Conservation (phyloP, 331 rosid genomes). For the Malus hybrid region DNA sequence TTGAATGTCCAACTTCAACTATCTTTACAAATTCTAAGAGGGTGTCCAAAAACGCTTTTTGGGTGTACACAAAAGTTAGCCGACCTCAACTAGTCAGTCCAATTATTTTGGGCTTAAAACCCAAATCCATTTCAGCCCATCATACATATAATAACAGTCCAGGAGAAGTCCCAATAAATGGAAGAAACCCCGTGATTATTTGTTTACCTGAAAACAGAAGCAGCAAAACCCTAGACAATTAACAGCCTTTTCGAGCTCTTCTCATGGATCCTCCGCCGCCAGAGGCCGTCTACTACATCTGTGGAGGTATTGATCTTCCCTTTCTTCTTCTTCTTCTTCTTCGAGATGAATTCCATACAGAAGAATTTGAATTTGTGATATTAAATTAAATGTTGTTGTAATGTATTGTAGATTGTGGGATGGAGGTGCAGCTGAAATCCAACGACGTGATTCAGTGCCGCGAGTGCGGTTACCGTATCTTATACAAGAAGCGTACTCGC, state of each 20-base stretch:
- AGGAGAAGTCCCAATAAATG: too few species aligned
- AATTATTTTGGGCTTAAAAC: background rate
- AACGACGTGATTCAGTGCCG: conserved; percentile 97
- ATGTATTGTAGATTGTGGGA: conserved; percentile 61
- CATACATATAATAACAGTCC: too few species aligned
- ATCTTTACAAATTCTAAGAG: too few species aligned
- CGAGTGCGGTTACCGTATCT: conserved; percentile 88
- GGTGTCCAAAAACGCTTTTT: background rate
- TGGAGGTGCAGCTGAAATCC: conserved; percentile 74
- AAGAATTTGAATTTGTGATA: background rate
- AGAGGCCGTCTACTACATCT: conserved; percentile 73
- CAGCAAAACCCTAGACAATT: background rate
- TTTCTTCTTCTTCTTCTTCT: background rate
- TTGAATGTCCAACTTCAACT: too few species aligned
- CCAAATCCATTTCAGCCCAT: background rate
- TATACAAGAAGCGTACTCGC: conserved; percentile 96
- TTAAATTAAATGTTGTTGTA: background rate
- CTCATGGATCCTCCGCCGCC: conserved; percentile 86
- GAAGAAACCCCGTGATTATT: background rate
- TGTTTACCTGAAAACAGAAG: background rate
- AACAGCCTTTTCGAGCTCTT: background rate
- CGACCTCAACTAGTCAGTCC: too few species aligned
- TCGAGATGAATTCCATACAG: background rate
- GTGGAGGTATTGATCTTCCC: conserved; percentile 51
- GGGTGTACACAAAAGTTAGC: too few species aligned